phyloP scores from a whole-genome alignment of 495 filamentous ascomycete genomes.

The Tuber aestivum region DNA sequence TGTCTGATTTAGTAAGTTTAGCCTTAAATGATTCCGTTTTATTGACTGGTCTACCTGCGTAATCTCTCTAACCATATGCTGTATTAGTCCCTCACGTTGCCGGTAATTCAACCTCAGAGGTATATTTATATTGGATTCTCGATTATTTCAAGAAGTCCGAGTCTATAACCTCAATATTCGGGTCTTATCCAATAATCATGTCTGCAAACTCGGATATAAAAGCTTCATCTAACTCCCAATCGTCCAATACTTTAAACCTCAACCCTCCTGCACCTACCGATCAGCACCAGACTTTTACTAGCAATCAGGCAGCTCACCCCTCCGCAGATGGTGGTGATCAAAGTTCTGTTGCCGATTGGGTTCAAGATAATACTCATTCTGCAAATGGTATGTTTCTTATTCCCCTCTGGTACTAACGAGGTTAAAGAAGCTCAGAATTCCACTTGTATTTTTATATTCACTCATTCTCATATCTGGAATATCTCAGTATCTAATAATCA shows the following conservation, averaged over 20 bases:
- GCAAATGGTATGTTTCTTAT: neutral
- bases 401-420: accelerated
- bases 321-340: neutral
- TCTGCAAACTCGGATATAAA: neutral
- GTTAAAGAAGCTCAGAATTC: too few species aligned
- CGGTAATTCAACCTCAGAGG: too few species aligned
- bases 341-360: neutral
- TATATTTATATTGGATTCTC: too few species aligned
- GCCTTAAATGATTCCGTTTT: too few species aligned
- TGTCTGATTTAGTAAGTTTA: too few species aligned
- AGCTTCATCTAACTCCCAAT: neutral
- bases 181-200: neutral
- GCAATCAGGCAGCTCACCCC: neutral
- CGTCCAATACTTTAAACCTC: neutral
- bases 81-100: too few species aligned
- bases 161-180: neutral
- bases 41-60: neutral
- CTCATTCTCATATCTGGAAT: too few species aligned
- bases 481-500: neutral
- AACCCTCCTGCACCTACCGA: neutral
- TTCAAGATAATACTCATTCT: neutral
- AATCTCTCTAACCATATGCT: neutral
- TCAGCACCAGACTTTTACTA: neutral
- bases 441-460: neutral
- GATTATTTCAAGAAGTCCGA: too few species aligned